Percentiles rank a stretch among this genome's conserved stretches.
phyloP scores from a whole-genome alignment of 1,284 basidiomycete genomes.

The Trichosporon sp. region DNA sequence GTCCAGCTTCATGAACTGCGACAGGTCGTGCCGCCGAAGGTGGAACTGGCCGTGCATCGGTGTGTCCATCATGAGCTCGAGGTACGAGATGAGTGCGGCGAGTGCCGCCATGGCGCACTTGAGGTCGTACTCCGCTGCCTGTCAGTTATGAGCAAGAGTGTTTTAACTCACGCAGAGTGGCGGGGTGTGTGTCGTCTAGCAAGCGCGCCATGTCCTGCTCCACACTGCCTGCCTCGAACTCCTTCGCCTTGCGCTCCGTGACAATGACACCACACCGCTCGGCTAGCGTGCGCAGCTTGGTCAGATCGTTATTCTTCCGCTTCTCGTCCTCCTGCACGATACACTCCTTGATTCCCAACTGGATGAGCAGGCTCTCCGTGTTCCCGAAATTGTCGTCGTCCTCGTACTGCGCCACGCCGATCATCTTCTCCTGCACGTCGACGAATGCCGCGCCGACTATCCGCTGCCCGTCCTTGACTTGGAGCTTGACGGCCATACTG shows the following conservation, averaged over 20 bases:
- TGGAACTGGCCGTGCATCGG: slow-evolving; percentile 76
- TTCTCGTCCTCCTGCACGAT: slow-evolving; percentile 55
- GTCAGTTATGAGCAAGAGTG: slow-evolving; percentile 24
- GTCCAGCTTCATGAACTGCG: slow-evolving; percentile 93
- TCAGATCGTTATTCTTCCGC: slow-evolving; percentile 68
- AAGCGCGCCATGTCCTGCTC: slow-evolving; percentile 79
- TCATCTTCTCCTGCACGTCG: slow-evolving; percentile 53
- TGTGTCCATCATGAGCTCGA: slow-evolving; percentile 73
- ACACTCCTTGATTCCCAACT: slow-evolving; percentile 94
- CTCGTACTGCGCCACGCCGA: slow-evolving; percentile 74
- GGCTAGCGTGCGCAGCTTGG: slow-evolving; percentile 73
- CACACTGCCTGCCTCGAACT: slow-evolving; percentile 75
- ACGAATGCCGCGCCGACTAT: slow-evolving; percentile 55
- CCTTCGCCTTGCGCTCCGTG: slow-evolving; percentile 78
- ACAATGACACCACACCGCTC: slow-evolving; percentile 87
- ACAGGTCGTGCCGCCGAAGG: slow-evolving; percentile 80
- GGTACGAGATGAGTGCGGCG: slow-evolving; percentile 74
- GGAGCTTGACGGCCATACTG: slow-evolving; percentile 80
- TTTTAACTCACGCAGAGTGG: slow-evolving; percentile 48
- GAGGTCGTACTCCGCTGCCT: slow-evolving; percentile 68
- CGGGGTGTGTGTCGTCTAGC: slow-evolving; percentile 54
- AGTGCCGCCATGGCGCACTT: slow-evolving; percentile 74
- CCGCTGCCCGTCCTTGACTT: slow-evolving; percentile 53
- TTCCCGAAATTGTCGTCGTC: slow-evolving; percentile 97
- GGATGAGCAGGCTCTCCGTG: slow-evolving; percentile 90